Evolutionary conservation across 352 stramenopile genomes (phyloP).

Genomic region (Blastocystis sp.): DNA sequence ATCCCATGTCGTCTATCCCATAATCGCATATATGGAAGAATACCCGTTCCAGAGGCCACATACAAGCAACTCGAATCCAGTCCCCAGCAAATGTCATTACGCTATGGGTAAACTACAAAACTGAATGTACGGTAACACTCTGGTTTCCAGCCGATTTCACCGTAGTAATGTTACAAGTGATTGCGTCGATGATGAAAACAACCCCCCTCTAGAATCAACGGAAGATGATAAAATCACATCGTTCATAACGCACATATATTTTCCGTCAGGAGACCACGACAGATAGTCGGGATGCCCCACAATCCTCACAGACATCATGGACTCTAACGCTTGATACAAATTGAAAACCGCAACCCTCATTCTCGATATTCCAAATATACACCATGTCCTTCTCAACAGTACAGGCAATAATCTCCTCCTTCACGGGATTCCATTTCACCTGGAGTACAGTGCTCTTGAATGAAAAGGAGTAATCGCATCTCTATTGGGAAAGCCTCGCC

Average conservation of each 20-base stretch:
- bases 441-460: conserved; percentile 34
- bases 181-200: conserved; percentile 39
- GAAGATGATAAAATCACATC: not conserved
- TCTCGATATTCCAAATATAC: conserved; percentile 58
- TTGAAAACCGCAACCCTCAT: not conserved
- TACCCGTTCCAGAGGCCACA: conserved; percentile 10
- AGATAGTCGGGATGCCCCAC: conserved; percentile 23
- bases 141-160: not conserved
- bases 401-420: conserved; percentile 30
- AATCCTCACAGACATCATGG: not conserved
- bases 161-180: not conserved
- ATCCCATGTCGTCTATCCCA: conserved; percentile 9
- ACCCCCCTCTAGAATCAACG: conserved; percentile 9
- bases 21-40: not conserved
- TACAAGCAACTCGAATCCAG: conserved; percentile 11
- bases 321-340: conserved; percentile 9
- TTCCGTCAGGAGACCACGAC: conserved; percentile 46
- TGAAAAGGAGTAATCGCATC: conserved; percentile 41
- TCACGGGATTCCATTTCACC: conserved; percentile 38
- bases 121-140: not conserved
- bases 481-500: not conserved
- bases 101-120: not conserved
- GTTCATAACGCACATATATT: conserved; percentile 34
- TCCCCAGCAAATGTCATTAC: conserved; percentile 57
- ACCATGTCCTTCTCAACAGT: conserved; percentile 53